These are phyloP conservation scores for Hevea brasiliensis DNA, from an alignment of 345 rosid species.

Conservation along the genomic window DNA sequence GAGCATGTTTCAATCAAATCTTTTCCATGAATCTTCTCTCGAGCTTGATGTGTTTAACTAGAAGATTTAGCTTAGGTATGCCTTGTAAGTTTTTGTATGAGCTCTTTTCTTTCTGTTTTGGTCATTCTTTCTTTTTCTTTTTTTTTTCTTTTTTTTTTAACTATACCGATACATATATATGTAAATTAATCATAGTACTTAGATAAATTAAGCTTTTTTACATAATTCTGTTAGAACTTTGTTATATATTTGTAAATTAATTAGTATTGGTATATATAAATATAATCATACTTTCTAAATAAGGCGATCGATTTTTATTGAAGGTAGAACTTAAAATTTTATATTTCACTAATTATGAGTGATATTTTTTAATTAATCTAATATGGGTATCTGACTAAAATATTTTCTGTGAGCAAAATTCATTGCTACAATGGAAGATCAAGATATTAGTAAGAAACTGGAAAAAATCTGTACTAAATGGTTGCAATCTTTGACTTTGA, in stretches of 20 bases:
- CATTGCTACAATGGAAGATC: too few species aligned
- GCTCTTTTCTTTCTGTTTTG: not conserved
- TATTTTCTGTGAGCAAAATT: not conserved
- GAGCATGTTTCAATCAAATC: slow-evolving; percentile 33
- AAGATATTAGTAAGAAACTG: not conserved
- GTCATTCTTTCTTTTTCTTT: not conserved
- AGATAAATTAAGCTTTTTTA: not conserved
- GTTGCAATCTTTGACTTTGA: not conserved
- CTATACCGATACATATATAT: not conserved
- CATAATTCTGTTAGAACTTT: not conserved
- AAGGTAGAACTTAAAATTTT: too few species aligned
- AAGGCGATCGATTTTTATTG: too few species aligned
- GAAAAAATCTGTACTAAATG: not conserved
- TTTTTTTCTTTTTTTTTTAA: not conserved
- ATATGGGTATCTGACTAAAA: too few species aligned
- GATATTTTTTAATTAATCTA: too few species aligned
- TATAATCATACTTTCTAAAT: not conserved
- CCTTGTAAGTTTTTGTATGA: not conserved
- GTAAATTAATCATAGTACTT: not conserved
- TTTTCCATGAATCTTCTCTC: slow-evolving; percentile 26
- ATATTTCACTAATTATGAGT: too few species aligned
- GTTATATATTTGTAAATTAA: not conserved
- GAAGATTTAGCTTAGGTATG: not conserved
- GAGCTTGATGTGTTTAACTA: slow-evolving; percentile 24
- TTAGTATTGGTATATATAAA: not conserved